Percentiles rank a stretch among this genome's conserved stretches.
Evolutionary conservation across 2,329 filamentous ascomycete genomes (phyloP).

Genomic region (Calonectria ilicicola): DNA sequence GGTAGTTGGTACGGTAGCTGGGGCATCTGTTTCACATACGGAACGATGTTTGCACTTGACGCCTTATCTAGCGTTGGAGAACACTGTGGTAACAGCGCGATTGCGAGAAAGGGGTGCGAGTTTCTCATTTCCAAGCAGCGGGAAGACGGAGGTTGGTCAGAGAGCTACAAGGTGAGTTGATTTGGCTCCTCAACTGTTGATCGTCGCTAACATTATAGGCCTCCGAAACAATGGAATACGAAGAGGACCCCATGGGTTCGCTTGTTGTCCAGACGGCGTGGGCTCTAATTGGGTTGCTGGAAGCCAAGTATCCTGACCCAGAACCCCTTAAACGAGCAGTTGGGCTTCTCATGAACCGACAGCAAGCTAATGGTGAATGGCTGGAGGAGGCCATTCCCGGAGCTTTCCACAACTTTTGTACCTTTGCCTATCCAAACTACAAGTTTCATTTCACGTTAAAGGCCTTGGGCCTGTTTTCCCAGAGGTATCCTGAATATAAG

Average conservation of each 20-base stretch:
- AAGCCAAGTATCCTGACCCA: slow-evolving; percentile 81
- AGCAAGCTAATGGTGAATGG: slow-evolving; percentile 92
- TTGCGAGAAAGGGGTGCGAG: slow-evolving; percentile 80
- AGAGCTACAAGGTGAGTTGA: slow-evolving; percentile 77
- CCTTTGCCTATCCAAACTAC: slow-evolving; percentile 99
- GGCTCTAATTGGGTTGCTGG: slow-evolving; percentile 83
- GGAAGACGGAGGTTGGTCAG: slow-evolving; percentile 93
- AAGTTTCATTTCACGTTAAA: slow-evolving; percentile 96
- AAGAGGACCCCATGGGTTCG: slow-evolving; percentile 78
- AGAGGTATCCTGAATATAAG: slow-evolving; percentile 73
- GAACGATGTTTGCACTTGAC: slow-evolving; percentile 94
- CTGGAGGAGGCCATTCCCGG: slow-evolving; percentile 92
- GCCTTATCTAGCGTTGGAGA: slow-evolving; percentile 84
- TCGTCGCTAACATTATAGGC: slow-evolving; percentile 57
- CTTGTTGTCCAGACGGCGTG: slow-evolving; percentile 96
- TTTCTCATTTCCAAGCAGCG: slow-evolving; percentile 88
- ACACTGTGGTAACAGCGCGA: slow-evolving; percentile 77
- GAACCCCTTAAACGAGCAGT: slow-evolving; percentile 79
- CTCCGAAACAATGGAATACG: slow-evolving; percentile 80
- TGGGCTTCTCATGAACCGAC: slow-evolving; percentile 82
- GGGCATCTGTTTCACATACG: slow-evolving; percentile 98
- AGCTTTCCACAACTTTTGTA: slow-evolving; percentile 97
- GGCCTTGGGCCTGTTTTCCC: slow-evolving; percentile 87
- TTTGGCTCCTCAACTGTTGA: slow-evolving; percentile 11
- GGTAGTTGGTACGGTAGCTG: slow-evolving; percentile 98